Evolutionary conservation across 331 rosid species (phyloP).

Genomic region (Telfairia occidentalis): DNA sequence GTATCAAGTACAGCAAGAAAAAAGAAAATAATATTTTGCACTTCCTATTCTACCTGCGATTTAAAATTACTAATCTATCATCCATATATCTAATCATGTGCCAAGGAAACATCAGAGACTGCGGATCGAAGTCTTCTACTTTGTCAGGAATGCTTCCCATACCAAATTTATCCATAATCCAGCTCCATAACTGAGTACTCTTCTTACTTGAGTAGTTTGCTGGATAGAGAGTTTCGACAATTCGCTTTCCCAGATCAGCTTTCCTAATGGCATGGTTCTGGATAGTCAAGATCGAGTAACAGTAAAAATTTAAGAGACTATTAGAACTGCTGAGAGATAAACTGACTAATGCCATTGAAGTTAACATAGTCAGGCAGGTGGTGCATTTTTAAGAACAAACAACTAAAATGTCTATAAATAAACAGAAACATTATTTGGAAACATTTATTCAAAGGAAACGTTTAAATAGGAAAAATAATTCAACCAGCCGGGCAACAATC

Average conservation of each 20-base stretch:
- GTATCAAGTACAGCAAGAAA: not conserved
- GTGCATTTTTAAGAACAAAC: not conserved
- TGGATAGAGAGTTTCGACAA: slow-evolving; percentile 66
- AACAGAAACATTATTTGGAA: not conserved
- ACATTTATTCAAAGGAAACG: not conserved
- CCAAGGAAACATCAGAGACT: slow-evolving; percentile 66
- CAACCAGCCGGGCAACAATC: not conserved
- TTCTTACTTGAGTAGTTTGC: slow-evolving; percentile 25
- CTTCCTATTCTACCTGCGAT: slow-evolving; percentile 46
- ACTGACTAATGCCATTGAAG: slow-evolving; percentile 6
- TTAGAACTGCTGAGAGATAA: slow-evolving; percentile 18
- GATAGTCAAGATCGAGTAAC: slow-evolving; percentile 25
- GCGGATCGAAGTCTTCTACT: slow-evolving; percentile 38
- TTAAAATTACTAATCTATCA: slow-evolving; percentile 38
- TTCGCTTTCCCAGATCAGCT: slow-evolving; percentile 59
- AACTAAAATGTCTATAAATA: not conserved
- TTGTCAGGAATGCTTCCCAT: slow-evolving; percentile 26
- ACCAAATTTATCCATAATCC: slow-evolving; percentile 58
- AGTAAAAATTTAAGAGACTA: not conserved
- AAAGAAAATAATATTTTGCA: not conserved
- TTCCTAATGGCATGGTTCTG: slow-evolving; percentile 90
- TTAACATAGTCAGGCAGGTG: not conserved
- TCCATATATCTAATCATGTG: slow-evolving; percentile 61
- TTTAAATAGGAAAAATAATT: not conserved
- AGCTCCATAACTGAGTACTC: slow-evolving; percentile 40